Evolutionary conservation across 306 rosid genomes (phyloP).

Genomic region (Prunus mongolica): DNA sequence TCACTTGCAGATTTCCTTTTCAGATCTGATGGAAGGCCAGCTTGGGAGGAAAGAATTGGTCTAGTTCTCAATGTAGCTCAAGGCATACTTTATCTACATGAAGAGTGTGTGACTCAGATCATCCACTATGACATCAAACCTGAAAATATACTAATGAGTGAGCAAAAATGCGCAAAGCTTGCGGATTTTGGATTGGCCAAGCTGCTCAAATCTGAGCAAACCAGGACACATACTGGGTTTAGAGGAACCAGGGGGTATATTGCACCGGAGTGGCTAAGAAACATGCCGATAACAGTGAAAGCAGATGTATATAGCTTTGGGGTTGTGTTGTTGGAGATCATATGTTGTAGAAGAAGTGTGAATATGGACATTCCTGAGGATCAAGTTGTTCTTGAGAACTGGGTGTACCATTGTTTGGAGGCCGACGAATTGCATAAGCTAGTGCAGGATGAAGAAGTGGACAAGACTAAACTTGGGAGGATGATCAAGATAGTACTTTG

Average conservation of each 20-base stretch:
- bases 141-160: slow-evolving; percentile 35
- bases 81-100: slow-evolving; percentile 38
- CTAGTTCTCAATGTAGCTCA: slow-evolving; percentile 19
- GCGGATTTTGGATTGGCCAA: slow-evolving; percentile 39
- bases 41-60: slow-evolving; percentile 26
- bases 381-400: slow-evolving; percentile 15
- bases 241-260: slow-evolving; percentile 41
- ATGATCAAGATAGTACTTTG: slow-evolving; percentile 32
- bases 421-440: slow-evolving; percentile 13
- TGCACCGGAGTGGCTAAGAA: slow-evolving; percentile 39
- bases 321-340: slow-evolving; percentile 33
- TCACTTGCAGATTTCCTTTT: slow-evolving; percentile 30
- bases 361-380: slow-evolving; percentile 15
- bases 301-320: slow-evolving; percentile 40
- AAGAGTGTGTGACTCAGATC: slow-evolving; percentile 38
- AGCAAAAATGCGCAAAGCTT: slow-evolving; percentile 22
- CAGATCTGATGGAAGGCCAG: slow-evolving; percentile 10
- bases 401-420: slow-evolving; percentile 25
- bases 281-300: slow-evolving; percentile 24
- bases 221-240: slow-evolving; percentile 24
- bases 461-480: slow-evolving; percentile 1
- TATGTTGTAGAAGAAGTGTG: slow-evolving; percentile 22
- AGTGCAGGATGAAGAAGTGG: slow-evolving; percentile 9
- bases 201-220: slow-evolving; percentile 29
- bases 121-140: slow-evolving; percentile 45